Evolutionary conservation across 2,329 filamentous ascomycete species (phyloP).

Genomic region (Colletotrichum neosansevieriae): DNA sequence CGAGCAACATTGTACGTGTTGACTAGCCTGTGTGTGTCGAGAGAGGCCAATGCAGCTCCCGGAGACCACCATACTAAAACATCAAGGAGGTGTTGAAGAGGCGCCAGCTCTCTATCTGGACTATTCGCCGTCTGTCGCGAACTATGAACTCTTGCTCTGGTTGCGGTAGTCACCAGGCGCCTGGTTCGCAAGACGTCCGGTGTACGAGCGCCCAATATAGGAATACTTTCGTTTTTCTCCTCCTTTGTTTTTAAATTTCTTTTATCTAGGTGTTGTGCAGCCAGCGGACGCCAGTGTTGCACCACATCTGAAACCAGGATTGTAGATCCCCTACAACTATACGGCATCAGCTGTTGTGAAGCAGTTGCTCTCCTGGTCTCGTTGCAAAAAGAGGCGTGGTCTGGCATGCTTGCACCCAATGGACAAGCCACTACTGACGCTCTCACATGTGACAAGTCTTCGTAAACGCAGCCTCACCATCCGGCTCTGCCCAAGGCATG

Average conservation of each 20-base stretch:
- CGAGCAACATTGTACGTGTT: conserved; percentile 2
- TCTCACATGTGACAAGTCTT: conserved; percentile 34
- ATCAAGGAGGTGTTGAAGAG: not conserved
- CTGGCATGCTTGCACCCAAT: conserved; percentile 29
- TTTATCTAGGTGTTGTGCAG: no score
- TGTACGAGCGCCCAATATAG: conserved; percentile 8
- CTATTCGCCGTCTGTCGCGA: not conserved
- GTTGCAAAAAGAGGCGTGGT: conserved; percentile 14
- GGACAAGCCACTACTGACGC: conserved; percentile 26
- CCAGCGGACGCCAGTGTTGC: conserved; percentile 25
- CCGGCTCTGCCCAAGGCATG: conserved; percentile 12
- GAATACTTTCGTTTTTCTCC: not conserved
- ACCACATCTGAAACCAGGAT: conserved; percentile 35
- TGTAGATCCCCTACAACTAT: conserved; percentile 22
- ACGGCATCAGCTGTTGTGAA: conserved; percentile 28
- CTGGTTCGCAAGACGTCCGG: conserved; percentile 9
- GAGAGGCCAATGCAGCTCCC: not conserved
- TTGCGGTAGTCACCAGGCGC: not conserved
- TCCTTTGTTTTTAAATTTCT: no score
- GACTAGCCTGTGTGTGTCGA: conserved; percentile 4
- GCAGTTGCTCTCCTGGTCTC: not conserved
- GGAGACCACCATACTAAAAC: not conserved
- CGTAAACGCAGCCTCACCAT: conserved; percentile 27
- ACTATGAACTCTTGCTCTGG: not conserved
- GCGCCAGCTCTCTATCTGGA: no score